phyloP scores from a whole-genome alignment of 1,284 basidiomycete genomes.

The Sphaerobolus stellatus region DNA sequence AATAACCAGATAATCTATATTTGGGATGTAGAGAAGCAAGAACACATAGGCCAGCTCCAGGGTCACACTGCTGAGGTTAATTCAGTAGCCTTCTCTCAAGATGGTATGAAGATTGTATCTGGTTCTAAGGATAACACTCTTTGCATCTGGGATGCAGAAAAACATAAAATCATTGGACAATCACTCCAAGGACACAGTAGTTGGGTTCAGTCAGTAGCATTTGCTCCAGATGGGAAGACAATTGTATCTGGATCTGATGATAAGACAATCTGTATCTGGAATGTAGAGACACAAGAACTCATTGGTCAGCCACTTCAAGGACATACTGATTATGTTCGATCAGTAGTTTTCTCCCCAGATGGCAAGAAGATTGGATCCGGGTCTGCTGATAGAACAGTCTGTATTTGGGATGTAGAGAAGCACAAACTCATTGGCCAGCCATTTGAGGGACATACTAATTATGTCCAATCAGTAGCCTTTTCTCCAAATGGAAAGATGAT shows the following conservation, averaged over 20 bases:
- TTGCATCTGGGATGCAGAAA: conserved; percentile 18
- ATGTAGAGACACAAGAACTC: neutral
- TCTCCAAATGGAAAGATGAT: conserved; percentile 18
- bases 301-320: too few relatives aligned
- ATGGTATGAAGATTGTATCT: conserved; percentile 18
- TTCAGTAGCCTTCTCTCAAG: conserved; percentile 18
- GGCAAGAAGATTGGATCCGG: conserved; percentile 15
- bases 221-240: neutral
- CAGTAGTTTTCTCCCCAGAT: conserved; percentile 12
- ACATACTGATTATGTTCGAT: conserved; percentile 24
- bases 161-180: neutral
- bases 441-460: conserved; percentile 11
- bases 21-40: too few relatives aligned
- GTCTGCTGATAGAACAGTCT: conserved; percentile 13
- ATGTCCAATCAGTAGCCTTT: conserved; percentile 16
- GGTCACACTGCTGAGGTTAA: conserved; percentile 15
- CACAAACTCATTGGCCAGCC: too few relatives aligned
- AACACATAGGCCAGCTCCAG: too few relatives aligned
- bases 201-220: conserved; percentile 2
- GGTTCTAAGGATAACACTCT: conserved; percentile 16
- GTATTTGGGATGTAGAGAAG: conserved; percentile 18
- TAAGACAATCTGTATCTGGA: too few relatives aligned
- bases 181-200: conserved; percentile 4
- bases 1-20: too few relatives aligned
- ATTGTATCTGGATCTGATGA: neutral